These are phyloP conservation scores for Colletotrichum chlorophyti DNA, from an alignment of 2,329 filamentous ascomycete species.

Conservation along the genomic window DNA sequence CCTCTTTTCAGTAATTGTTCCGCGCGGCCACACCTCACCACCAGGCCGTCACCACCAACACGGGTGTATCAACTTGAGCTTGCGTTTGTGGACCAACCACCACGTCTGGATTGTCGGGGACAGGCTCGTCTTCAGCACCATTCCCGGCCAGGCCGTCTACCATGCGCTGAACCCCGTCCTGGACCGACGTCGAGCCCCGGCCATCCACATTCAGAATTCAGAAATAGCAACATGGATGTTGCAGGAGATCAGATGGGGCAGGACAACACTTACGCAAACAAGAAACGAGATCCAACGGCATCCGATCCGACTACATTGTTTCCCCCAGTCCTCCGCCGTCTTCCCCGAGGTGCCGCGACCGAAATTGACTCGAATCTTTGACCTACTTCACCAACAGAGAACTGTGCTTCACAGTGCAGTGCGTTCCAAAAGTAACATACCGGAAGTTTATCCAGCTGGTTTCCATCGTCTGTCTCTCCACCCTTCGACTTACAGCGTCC, in stretches of 20 bases:
- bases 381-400: too few species aligned
- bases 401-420: too few species aligned
- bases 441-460: too few species aligned
- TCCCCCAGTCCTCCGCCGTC: slow-evolving; percentile 3
- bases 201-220: slow-evolving; percentile 1
- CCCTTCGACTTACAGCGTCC: too few species aligned
- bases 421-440: too few species aligned
- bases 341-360: slow-evolving; percentile 11
- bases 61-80: neutral
- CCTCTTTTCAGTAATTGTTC: neutral
- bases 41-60: neutral
- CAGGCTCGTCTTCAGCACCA: neutral
- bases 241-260: slow-evolving; percentile 15
- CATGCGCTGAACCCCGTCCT: neutral
- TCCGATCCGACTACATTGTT: slow-evolving; percentile 6
- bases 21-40: neutral
- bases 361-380: slow-evolving; percentile 7
- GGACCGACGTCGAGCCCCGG: neutral
- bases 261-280: slow-evolving; percentile 10
- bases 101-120: neutral
- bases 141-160: slow-evolving; percentile 1
- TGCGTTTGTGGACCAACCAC: slow-evolving; percentile 1
- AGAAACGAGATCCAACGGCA: slow-evolving; percentile 20
- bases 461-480: too few species aligned
- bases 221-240: slow-evolving; percentile 25